Evolutionary conservation across 768 basidiomycete species (phyloP).

Genomic region (Russula olivacea): DNA sequence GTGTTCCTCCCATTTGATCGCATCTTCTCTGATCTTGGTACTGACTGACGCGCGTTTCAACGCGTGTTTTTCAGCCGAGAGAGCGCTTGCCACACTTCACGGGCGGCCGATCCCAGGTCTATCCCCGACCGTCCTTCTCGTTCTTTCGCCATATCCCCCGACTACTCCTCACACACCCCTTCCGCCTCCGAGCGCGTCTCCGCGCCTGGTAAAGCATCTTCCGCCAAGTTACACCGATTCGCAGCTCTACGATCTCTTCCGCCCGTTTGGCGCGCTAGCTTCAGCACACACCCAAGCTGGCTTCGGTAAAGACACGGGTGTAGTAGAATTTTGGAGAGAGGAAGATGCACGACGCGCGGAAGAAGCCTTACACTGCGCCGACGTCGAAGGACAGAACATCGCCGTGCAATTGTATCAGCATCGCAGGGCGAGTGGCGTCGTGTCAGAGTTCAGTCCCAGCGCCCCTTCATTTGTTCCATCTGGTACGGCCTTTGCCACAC

Average conservation of each 20-base stretch:
- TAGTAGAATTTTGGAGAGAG: slow-evolving; percentile 84
- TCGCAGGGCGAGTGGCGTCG: slow-evolving; percentile 45
- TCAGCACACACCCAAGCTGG: slow-evolving; percentile 69
- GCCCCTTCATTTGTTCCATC: slow-evolving; percentile 75
- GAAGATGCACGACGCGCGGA: slow-evolving; percentile 77
- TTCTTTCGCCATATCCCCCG: slow-evolving; percentile 79
- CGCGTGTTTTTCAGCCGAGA: slow-evolving; percentile 57
- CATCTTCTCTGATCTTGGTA: not conserved
- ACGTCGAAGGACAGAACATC: slow-evolving; percentile 79
- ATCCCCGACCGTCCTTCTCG: slow-evolving; percentile 52
- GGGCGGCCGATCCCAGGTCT: slow-evolving; percentile 62
- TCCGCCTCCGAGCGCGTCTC: slow-evolving; percentile 69
- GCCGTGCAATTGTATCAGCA: slow-evolving; percentile 75
- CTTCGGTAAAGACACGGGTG: slow-evolving; percentile 70
- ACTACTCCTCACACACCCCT: slow-evolving; percentile 69
- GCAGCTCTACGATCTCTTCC: slow-evolving; percentile 78
- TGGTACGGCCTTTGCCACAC: slow-evolving; percentile 45
- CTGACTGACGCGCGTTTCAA: slow-evolving; percentile 14
- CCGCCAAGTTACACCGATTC: slow-evolving; percentile 62
- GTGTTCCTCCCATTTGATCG: slow-evolving; percentile 33
- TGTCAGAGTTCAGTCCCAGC: slow-evolving; percentile 63
- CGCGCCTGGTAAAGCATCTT: slow-evolving; percentile 81
- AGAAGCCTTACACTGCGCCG: slow-evolving; percentile 76
- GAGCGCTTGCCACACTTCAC: slow-evolving; percentile 80
- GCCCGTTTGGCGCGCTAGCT: slow-evolving; percentile 77